Evolutionary conservation across 1,284 basidiomycete genomes (phyloP).

Genomic region (Ustilago shanxiensis): DNA sequence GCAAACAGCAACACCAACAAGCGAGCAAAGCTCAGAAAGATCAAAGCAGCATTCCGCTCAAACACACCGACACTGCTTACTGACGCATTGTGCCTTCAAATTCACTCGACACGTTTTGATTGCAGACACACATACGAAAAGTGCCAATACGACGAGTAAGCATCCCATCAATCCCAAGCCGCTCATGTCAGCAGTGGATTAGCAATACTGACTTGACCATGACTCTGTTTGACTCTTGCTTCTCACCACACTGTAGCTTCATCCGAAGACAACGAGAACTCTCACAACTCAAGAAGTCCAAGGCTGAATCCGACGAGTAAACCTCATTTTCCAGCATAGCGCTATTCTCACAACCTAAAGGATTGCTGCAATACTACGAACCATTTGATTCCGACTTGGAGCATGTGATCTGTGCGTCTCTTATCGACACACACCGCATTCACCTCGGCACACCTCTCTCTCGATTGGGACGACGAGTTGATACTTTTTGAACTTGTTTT

Average conservation of each 20-base stretch:
- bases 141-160: constrained; percentile 69
- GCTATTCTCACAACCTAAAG: not conserved
- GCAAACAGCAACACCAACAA: not conserved
- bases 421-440: not conserved
- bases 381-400: too few relatives aligned
- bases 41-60: not conserved
- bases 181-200: not conserved
- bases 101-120: not conserved
- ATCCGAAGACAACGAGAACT: constrained; percentile 58
- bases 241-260: constrained; percentile 36
- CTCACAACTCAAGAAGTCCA: constrained; percentile 48
- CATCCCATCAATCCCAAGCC: not conserved
- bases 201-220: not conserved
- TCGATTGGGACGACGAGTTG: too few relatives aligned
- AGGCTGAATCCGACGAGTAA: constrained; percentile 39
- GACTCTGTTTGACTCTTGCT: not conserved
- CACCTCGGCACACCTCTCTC: not conserved
- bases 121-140: constrained; percentile 66
- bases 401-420: too few relatives aligned
- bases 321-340: not conserved
- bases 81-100: constrained; percentile 2
- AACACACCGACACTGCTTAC: not conserved
- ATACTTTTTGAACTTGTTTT: too few relatives aligned
- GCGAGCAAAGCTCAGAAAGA: not conserved
- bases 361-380: constrained; percentile 1